These are phyloP conservation scores for Phytophthora palmivora DNA, from an alignment of 352 stramenopile genomes.

Conservation along the genomic window DNA sequence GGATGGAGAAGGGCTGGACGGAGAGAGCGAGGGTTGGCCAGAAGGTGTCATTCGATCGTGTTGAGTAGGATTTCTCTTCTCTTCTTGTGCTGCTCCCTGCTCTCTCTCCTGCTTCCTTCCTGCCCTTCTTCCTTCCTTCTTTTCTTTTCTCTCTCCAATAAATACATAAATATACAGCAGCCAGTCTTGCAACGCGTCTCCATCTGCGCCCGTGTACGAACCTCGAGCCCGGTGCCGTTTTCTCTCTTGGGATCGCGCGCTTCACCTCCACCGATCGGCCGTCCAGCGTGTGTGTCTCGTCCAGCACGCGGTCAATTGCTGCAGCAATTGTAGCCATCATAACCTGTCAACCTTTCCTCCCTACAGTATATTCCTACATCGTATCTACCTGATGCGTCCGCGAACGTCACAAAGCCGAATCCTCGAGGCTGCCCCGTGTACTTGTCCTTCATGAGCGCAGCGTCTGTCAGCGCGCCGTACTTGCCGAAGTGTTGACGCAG, in stretches of 20 bases:
- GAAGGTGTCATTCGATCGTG: constrained; percentile 42
- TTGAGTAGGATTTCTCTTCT: constrained; percentile 47
- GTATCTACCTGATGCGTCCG: constrained; percentile 80
- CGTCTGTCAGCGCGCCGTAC: constrained; percentile 88
- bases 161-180: constrained; percentile 40
- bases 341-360: constrained; percentile 2
- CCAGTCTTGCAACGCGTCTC: constrained; percentile 19
- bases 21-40: constrained; percentile 41
- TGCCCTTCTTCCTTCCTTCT: constrained; percentile 39
- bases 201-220: constrained; percentile 56
- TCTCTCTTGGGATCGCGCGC: constrained; percentile 90
- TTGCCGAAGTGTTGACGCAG: constrained; percentile 90
- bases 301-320: constrained; percentile 86
- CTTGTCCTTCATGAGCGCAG: constrained; percentile 94
- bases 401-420: constrained; percentile 95
- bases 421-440: constrained; percentile 92
- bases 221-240: constrained; percentile 67
- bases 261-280: constrained; percentile 93
- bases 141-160: constrained; percentile 30
- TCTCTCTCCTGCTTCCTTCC: constrained; percentile 38
- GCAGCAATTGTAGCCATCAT: constrained; percentile 11
- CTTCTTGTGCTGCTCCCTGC: constrained; percentile 36
- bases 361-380: constrained; percentile 13
- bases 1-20: constrained; percentile 41
- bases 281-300: constrained; percentile 90